Evolutionary conservation across 768 basidiomycete species (phyloP), one percentile per base, ranked within the genome.

Genomic region (Porpolomopsis calyptriformis): DNA sequence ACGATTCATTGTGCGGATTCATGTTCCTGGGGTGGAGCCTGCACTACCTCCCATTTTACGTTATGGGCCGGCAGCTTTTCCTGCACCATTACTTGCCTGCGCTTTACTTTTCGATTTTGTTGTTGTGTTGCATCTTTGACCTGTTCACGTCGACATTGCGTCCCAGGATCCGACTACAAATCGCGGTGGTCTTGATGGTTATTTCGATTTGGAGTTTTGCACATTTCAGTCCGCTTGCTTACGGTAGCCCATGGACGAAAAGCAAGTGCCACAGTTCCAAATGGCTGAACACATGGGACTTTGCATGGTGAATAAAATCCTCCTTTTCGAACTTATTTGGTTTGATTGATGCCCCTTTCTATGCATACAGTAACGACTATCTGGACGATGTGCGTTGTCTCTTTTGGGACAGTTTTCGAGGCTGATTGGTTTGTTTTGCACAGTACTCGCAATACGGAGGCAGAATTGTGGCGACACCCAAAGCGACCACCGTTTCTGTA

Each of bases 51-150:
- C 96, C 96, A 11, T 99, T 99, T 77, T 98, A 81, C 78, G 70
- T 98, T 53, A 98, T 98, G 94, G 69, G 76, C 35, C 90, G 96
- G 18, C 96, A 99, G 58, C 81, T 98, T 38, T 99, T 99, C 76
- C 66, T 99, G 19, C 94, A 98, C 60, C 96, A 98, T 67, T 98
- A 98, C 62, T 85, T 98, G 67, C 96, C 94, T 0, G 91, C 93
- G 0, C 70, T 99, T n/a, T 94, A 91, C 59, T 93, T 87, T 54
- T 80, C 85, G n/a, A 78, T 90, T 53, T 75, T 99, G 10, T 69
- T 90, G 19, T 72, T 73, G 22, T 83, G 83, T 44, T 70, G 70
- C 2, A 72, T 84, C 2, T 97, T 98, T 55, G 96, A 99, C 63
- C 73, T 92, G 39, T 63, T 80, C 29, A 96, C 93, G 1, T 82